phyloP scores from a whole-genome alignment of 73 alveolate genomes.

The Vitrella brassicaformis region DNA sequence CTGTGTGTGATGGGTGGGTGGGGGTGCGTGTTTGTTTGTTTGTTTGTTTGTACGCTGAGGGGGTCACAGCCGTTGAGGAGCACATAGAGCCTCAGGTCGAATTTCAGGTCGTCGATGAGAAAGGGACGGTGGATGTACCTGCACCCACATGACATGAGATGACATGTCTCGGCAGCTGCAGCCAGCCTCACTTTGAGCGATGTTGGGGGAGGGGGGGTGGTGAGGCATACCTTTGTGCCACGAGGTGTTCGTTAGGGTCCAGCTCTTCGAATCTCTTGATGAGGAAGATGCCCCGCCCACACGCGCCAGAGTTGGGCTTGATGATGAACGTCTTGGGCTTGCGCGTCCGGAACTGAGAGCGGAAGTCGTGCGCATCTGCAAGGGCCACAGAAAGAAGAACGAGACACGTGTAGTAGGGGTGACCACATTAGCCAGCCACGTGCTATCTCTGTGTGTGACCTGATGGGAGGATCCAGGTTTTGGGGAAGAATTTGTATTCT shows the following conservation, averaged over 20 bases:
- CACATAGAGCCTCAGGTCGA: constrained; percentile 72
- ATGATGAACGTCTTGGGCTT: constrained; percentile 52
- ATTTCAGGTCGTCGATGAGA: constrained; percentile 70
- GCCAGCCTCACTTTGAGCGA: constrained; percentile 20
- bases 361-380: too few relatives aligned
- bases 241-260: too few relatives aligned
- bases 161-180: too few relatives aligned
- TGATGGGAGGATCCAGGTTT: constrained; percentile 41
- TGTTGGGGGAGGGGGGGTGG: constrained; percentile 25
- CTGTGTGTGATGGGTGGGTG: too few relatives aligned
- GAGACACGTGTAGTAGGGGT: too few relatives aligned
- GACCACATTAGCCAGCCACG: too few relatives aligned
- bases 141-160: too few relatives aligned
- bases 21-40: too few relatives aligned
- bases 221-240: too few relatives aligned
- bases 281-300: constrained; percentile 48
- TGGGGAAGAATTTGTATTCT: constrained; percentile 41
- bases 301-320: constrained; percentile 58
- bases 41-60: too few relatives aligned
- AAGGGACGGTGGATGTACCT: constrained; percentile 61
- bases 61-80: constrained; percentile 59
- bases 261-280: constrained; percentile 50
- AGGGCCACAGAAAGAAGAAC: too few relatives aligned
- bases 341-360: constrained; percentile 7
- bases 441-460: too few relatives aligned